Base-by-base conservation (phyloP, 2,329 filamentous ascomycete species). In the Penicillium sp. region DNA sequence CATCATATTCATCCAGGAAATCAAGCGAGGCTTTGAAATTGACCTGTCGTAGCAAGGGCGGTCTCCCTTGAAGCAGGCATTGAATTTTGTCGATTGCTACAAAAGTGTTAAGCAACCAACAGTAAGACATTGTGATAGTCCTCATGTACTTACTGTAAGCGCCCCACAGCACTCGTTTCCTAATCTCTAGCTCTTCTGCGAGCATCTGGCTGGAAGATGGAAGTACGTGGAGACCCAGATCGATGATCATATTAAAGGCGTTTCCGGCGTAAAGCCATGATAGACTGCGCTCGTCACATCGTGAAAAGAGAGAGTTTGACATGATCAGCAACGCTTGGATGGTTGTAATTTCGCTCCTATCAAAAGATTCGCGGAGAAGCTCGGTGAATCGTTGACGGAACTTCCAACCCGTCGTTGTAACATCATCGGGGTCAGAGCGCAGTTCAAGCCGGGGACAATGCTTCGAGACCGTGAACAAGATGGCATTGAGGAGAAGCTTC, bases 191-290 rank as follows among this genome's bases (percentile, higher is more conserved):
- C 34, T 76, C 74, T 47, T 77, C 74, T 36, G 73, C 70, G 2
- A 71, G 68, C 39, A 74, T 46, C 69, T 58, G 34, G 56, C 60
- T 39, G 63, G 59, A 43, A 61, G 63, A 60, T 72, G 70, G 13
- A 37, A 57, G 48, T 2, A 78, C 68, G 56, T 79, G 76, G 42
- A 79, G 66, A 0, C 74, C 71, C 4, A 80, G 61, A 55, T 80
- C 77, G 45, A 73, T 69, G 13, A 79, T 68, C 72, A 79, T 79
- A 4, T 74, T 71, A 48, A 77, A 75, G 0, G 77, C 76, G 13
- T 73, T 66, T 1, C 76, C 77, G 11, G 73, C 66, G 48, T 79
- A 80, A 1, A 79, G 54, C 78, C 78, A 81, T 1, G 75, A 72
- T 5, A 73, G 68, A 51, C 75, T 78, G 39, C 72, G 64, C 52